A percentile compares a stretch with the other conserved stretches of the same genome.
Evolutionary conservation across 139 green algal genomes (phyloP).

Genomic region (Astrephomene gubernaculifera): DNA sequence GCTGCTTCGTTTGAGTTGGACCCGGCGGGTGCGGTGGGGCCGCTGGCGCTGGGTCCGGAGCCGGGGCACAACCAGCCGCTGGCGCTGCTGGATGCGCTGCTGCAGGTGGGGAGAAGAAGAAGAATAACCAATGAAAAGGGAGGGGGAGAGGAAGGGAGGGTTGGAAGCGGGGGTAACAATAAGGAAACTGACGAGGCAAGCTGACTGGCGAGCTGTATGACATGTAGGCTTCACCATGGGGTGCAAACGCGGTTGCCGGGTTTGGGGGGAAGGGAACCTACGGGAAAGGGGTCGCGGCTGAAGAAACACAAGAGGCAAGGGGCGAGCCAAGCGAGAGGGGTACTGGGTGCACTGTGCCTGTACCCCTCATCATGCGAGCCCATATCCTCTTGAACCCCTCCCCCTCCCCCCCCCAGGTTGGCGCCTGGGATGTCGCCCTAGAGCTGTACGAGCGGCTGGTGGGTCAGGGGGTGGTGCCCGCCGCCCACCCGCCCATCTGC

Average conservation of each 20-base stretch:
- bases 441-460: conserved; percentile 58
- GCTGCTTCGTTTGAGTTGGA: conserved; percentile 68
- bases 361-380: neutral
- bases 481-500: conserved; percentile 56
- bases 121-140: neutral
- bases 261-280: no score
- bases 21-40: conserved; percentile 24
- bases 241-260: no score
- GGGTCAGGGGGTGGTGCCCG: conserved; percentile 55
- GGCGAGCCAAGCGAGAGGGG: no score
- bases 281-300: no score
- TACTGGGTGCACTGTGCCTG: neutral
- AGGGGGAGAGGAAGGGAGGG: neutral
- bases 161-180: no score
- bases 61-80: conserved; percentile 61
- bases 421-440: conserved; percentile 55
- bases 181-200: no score
- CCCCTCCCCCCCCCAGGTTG: conserved; percentile 52
- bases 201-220: no score
- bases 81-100: conserved; percentile 65
- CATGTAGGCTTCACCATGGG: no score
- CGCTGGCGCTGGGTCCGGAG: conserved; percentile 32
- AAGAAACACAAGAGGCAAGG: no score
- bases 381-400: neutral
- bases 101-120: conserved; percentile 47